These are phyloP conservation scores for Perkinsus olseni DNA, from an alignment of 169 alveolate genomes.

Conservation along the genomic window DNA sequence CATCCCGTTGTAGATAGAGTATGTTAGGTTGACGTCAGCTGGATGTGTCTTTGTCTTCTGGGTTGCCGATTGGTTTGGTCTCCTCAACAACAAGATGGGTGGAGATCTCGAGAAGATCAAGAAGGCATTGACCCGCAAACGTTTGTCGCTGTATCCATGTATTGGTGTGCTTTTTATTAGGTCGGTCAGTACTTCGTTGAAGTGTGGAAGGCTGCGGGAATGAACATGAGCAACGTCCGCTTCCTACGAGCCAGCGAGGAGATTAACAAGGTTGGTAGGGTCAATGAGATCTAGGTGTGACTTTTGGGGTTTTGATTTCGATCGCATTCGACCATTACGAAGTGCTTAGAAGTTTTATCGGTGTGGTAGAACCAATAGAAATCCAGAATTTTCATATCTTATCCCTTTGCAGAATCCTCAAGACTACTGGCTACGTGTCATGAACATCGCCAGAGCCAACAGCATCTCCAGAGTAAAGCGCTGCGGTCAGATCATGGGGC, in stretches of 20 bases:
- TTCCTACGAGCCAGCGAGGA: slow-evolving; percentile 98
- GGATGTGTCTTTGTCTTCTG: slow-evolving; percentile 96
- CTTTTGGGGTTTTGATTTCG: too few species aligned
- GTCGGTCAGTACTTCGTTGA: slow-evolving; percentile 97
- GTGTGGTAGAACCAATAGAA: too few species aligned
- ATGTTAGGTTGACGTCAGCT: slow-evolving; percentile 65
- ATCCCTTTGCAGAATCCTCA: slow-evolving; percentile 67
- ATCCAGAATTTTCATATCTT: too few species aligned
- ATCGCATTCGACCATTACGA: too few species aligned
- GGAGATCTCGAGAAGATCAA: slow-evolving; percentile 87
- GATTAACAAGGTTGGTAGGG: slow-evolving; percentile 61
- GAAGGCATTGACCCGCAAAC: neutral
- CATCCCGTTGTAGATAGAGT: neutral
- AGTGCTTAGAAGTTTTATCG: too few species aligned
- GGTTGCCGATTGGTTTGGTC: slow-evolving; percentile 99
- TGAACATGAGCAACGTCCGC: slow-evolving; percentile 89
- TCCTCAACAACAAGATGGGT: slow-evolving; percentile 96
- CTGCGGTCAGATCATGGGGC: slow-evolving; percentile 97
- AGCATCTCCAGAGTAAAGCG: slow-evolving; percentile 86
- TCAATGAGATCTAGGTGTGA: too few species aligned
- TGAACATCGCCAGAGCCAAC: slow-evolving; percentile 87
- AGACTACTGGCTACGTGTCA: slow-evolving; percentile 91
- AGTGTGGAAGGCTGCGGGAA: slow-evolving; percentile 99
- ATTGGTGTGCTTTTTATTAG: neutral
- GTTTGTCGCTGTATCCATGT: neutral